These are phyloP conservation scores for Sanguinoderma infundibulare DNA, from an alignment of 1,284 basidiomycete species.

Conservation along the genomic window DNA sequence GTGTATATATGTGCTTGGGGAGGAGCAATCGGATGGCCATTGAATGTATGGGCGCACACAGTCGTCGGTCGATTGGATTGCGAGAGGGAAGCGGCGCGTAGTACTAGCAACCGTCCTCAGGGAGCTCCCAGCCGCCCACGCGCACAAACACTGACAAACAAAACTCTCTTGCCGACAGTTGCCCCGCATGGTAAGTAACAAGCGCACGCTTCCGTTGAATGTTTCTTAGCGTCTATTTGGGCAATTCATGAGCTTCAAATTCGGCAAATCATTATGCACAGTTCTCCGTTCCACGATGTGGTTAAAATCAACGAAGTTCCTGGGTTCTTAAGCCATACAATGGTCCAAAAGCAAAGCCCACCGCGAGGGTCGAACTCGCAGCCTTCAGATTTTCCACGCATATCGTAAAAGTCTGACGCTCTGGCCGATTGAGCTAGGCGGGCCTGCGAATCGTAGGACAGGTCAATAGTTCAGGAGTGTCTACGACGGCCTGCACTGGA, in stretches of 20 bases:
- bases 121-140: neutral
- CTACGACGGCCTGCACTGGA: neutral
- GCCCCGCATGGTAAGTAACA: too few relatives aligned
- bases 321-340: too few relatives aligned
- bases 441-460: constrained; percentile 39
- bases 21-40: constrained; percentile 15
- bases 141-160: constrained; percentile 3
- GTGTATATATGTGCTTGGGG: constrained; percentile 9
- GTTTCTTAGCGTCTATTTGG: too few relatives aligned
- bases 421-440: constrained; percentile 88
- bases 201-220: too few relatives aligned
- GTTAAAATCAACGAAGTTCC: too few relatives aligned
- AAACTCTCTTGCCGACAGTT: neutral
- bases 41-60: neutral
- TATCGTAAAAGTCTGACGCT: constrained; percentile 71
- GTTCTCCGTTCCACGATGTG: too few relatives aligned
- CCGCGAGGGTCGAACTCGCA: constrained; percentile 93
- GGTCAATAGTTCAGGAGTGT: neutral
- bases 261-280: too few relatives aligned
- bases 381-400: constrained; percentile 85
- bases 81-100: neutral
- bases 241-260: too few relatives aligned
- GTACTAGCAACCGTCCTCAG: neutral
- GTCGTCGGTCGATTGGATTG: neutral
- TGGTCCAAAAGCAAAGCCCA: too few relatives aligned